phyloP scores from a whole-genome alignment of 148 eudicot species.

The Chenopodium berlandieri region DNA sequence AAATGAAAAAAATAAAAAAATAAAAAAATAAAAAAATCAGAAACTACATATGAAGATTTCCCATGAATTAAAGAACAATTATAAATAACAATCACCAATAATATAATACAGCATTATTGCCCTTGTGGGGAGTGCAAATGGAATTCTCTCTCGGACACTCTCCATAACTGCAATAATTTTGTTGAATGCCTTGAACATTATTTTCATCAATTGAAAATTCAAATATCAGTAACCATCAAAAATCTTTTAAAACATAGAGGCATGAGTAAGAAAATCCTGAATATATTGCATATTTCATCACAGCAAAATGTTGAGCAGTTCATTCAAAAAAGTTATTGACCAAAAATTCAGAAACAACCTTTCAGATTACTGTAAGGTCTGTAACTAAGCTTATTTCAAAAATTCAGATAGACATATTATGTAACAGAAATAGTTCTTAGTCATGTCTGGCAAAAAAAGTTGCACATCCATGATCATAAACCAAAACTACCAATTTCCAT shows the following conservation, averaged over 20 bases:
- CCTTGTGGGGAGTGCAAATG: slow-evolving; percentile 62
- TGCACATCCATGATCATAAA: too few relatives aligned
- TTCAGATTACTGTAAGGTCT: too few relatives aligned
- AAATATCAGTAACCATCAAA: too few relatives aligned
- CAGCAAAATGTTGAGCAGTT: neutral
- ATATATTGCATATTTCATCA: neutral
- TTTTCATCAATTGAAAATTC: neutral
- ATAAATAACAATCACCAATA: neutral
- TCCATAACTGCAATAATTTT: slow-evolving; percentile 56
- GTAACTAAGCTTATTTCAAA: too few relatives aligned
- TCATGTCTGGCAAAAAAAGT: too few relatives aligned
- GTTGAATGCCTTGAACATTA: neutral
- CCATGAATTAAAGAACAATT: neutral
- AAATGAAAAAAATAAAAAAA: neutral
- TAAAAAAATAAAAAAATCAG: neutral
- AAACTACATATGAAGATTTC: neutral
- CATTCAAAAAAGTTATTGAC: too few relatives aligned
- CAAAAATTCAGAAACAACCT: too few relatives aligned
- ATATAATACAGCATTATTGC: slow-evolving; percentile 28
- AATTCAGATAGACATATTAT: too few relatives aligned
- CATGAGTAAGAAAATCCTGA: too few relatives aligned
- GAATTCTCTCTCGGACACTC: slow-evolving; percentile 56
- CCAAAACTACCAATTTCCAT: neutral
- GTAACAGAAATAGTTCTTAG: too few relatives aligned
- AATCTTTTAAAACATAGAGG: too few relatives aligned